Evolutionary conservation across 352 stramenopile genomes (phyloP).

Genomic region (Globisporangium irregulare): DNA sequence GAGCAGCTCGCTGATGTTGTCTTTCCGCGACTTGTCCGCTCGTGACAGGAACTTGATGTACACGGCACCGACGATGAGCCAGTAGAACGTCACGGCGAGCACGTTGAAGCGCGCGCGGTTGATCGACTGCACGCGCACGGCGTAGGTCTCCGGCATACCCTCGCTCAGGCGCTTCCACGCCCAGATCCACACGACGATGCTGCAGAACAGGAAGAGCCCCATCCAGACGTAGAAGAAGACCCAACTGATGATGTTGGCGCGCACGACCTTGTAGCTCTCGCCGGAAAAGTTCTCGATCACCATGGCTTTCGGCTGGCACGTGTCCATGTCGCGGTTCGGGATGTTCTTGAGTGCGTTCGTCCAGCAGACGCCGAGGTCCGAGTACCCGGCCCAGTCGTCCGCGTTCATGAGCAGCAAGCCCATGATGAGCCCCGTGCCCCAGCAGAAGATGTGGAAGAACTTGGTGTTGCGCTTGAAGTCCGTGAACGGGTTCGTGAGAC

Average conservation of each 20-base stretch:
- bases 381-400: constrained; percentile 81
- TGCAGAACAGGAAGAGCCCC: constrained; percentile 74
- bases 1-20: constrained; percentile 67
- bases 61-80: constrained; percentile 73
- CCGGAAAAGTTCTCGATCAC: constrained; percentile 67
- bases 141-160: constrained; percentile 86
- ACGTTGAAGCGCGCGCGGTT: constrained; percentile 87
- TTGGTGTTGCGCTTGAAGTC: constrained; percentile 87
- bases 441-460: constrained; percentile 85
- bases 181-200: constrained; percentile 84
- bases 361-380: constrained; percentile 84
- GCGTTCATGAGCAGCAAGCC: constrained; percentile 68
- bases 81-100: constrained; percentile 87
- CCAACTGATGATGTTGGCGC: constrained; percentile 87
- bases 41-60: constrained; percentile 79
- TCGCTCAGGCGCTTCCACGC: constrained; percentile 84
- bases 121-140: constrained; percentile 82
- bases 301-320: constrained; percentile 26
- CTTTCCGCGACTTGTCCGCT: constrained; percentile 41
- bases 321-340: constrained; percentile 23
- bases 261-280: constrained; percentile 67
- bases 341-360: constrained; percentile 81
- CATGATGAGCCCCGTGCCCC: constrained; percentile 57
- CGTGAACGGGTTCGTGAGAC: constrained; percentile 88
- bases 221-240: constrained; percentile 89